Percentiles rank a stretch among this genome's conserved stretches.
These are phyloP conservation scores for Aureobasidium pullulans DNA, from an alignment of 2,329 filamentous ascomycete genomes.

Conservation along the genomic window DNA sequence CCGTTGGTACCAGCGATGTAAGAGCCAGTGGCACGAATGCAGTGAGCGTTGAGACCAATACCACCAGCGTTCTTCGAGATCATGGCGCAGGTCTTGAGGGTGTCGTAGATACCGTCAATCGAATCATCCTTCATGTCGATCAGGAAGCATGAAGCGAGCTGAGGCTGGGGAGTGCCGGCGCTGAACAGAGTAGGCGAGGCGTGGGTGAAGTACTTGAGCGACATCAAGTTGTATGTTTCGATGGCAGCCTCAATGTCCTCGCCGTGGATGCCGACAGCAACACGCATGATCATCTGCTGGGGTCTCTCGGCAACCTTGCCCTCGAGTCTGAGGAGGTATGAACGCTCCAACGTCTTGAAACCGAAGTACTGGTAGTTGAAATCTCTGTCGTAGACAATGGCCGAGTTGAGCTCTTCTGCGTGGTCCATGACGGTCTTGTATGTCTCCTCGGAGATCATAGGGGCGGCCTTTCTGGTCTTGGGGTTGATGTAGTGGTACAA, in stretches of 20 bases:
- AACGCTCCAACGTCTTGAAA: conserved; percentile 98
- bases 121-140: conserved; percentile 99
- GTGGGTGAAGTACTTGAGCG: conserved; percentile 96
- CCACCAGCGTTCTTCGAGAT: conserved; percentile 99
- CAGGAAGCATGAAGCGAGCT: conserved; percentile 96
- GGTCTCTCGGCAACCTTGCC: conserved; percentile 95
- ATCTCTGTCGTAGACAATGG: conserved; percentile 97
- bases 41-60: conserved; percentile 93
- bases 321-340: conserved; percentile 90
- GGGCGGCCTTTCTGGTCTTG: conserved; percentile 72
- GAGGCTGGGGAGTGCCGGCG: conserved; percentile 86
- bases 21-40: conserved; percentile 92
- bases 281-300: conserved; percentile 99
- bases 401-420: conserved; percentile 94
- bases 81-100: conserved; percentile 97
- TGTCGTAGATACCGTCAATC: conserved; percentile 98
- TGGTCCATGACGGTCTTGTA: conserved; percentile 94
- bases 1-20: conserved; percentile 98
- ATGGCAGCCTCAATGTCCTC: conserved; percentile 90
- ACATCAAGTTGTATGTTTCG: conserved; percentile 99
- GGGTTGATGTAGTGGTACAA: conserved; percentile 96
- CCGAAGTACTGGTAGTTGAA: conserved; percentile 99
- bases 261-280: conserved; percentile 92
- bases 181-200: conserved; percentile 98
- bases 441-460: conserved; percentile 89